Conservation (phyloP, 2,329 filamentous ascomycete genomes). For the Leptographium procerum region DNA sequence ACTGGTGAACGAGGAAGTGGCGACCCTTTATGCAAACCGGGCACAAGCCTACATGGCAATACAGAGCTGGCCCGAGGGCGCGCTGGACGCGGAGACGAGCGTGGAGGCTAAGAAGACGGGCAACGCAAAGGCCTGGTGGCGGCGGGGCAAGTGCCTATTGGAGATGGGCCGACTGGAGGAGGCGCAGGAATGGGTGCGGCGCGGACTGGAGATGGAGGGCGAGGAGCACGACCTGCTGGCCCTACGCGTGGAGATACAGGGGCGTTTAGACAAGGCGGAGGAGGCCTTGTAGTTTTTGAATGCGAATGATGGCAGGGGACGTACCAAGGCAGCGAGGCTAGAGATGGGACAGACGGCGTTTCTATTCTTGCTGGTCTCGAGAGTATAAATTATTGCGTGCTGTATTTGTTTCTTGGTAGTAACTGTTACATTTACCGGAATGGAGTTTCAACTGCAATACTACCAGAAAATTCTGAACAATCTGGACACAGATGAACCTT, state of each 20-base stretch:
- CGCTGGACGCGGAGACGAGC: slow-evolving; percentile 78
- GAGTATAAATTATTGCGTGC: neutral
- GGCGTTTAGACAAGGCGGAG: slow-evolving; percentile 14
- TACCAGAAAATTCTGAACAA: no score
- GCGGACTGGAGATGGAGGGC: slow-evolving; percentile 73
- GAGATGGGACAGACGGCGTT: neutral
- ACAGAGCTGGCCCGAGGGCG: slow-evolving; percentile 72
- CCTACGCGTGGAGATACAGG: slow-evolving; percentile 52
- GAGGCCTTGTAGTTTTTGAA: neutral
- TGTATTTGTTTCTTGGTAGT: neutral
- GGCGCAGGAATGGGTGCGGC: slow-evolving; percentile 65
- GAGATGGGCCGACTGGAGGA: slow-evolving; percentile 88
- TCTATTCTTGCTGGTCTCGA: neutral
- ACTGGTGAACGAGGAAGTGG: slow-evolving; percentile 74
- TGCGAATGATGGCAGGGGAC: neutral
- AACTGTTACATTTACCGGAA: no score
- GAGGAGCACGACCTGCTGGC: slow-evolving; percentile 52
- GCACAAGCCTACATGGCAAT: slow-evolving; percentile 82
- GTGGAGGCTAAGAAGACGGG: slow-evolving; percentile 77
- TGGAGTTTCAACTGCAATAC: no score
- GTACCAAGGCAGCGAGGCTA: neutral
- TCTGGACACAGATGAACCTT: no score
- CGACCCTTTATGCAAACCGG: slow-evolving; percentile 70
- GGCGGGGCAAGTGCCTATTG: slow-evolving; percentile 68
- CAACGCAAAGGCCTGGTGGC: slow-evolving; percentile 93